These are phyloP conservation scores for Tagetes patula DNA, from an alignment of 129 eudicot genomes.

Conservation along the genomic window DNA sequence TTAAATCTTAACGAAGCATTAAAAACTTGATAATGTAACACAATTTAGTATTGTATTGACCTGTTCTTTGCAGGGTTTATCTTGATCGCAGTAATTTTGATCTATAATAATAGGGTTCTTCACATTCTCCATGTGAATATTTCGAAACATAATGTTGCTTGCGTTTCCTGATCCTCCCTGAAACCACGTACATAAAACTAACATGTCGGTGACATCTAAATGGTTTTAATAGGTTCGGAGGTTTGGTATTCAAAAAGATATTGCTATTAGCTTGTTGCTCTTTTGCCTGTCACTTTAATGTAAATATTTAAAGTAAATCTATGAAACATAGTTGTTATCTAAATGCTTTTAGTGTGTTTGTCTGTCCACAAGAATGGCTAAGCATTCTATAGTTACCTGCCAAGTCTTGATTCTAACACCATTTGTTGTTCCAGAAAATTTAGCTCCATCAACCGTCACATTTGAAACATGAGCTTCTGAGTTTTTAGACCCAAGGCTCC, in stretches of 20 bases:
- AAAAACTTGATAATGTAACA: not conserved
- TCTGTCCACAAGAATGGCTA: too few relatives aligned
- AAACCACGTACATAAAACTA: not conserved
- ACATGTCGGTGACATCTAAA: not conserved
- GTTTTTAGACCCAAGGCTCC: conserved; percentile 74
- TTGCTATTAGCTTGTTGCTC: too few relatives aligned
- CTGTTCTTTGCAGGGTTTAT: conserved; percentile 56
- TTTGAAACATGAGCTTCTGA: conserved; percentile 79
- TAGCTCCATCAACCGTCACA: conserved; percentile 62
- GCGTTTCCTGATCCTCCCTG: conserved; percentile 96
- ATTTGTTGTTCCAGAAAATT: conserved; percentile 62
- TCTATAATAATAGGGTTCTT: conserved; percentile 74
- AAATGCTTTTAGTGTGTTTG: too few relatives aligned
- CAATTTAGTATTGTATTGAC: conserved; percentile 27
- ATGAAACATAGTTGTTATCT: too few relatives aligned
- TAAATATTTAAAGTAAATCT: too few relatives aligned
- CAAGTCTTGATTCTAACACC: conserved; percentile 93
- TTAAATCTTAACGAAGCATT: not conserved
- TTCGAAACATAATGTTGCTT: conserved; percentile 64
- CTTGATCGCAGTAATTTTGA: conserved; percentile 79
- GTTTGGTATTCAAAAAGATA: too few relatives aligned
- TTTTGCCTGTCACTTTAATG: too few relatives aligned
- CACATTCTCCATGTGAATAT: conserved; percentile 63
- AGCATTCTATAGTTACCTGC: conserved; percentile 44
- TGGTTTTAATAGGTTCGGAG: too few relatives aligned